Conservation (phyloP, 495 filamentous ascomycete genomes). For the Neurospora sp. region DNA sequence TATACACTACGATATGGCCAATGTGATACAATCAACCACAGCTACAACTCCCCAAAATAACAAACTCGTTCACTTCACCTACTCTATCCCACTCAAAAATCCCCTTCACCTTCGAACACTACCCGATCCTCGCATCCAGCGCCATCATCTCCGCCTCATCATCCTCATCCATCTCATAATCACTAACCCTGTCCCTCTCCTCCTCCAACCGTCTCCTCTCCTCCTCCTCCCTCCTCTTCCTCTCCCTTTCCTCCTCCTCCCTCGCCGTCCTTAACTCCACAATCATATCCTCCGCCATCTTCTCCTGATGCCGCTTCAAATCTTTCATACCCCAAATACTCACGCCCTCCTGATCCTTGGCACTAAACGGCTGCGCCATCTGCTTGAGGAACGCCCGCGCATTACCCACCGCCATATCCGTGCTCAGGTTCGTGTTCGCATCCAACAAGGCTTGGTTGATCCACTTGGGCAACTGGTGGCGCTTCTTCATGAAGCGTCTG, state of each 20-base stretch:
- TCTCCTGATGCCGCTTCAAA: slow-evolving; percentile 66
- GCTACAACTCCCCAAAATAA: neutral
- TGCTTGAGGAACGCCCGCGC: slow-evolving; percentile 81
- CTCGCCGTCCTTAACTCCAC: slow-evolving; percentile 25
- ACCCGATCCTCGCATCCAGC: slow-evolving; percentile 25
- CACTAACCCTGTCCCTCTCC: slow-evolving; percentile 26
- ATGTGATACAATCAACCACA: neutral
- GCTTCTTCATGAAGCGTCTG: slow-evolving; percentile 80
- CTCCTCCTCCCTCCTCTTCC: slow-evolving; percentile 19
- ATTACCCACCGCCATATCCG: slow-evolving; percentile 84
- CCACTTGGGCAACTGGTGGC: slow-evolving; percentile 89
- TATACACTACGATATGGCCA: neutral
- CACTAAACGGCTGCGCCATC: slow-evolving; percentile 84
- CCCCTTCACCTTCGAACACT: neutral
- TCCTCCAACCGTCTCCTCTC: slow-evolving; percentile 4
- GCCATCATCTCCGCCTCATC: slow-evolving; percentile 58
- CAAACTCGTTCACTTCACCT: neutral
- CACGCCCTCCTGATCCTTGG: slow-evolving; percentile 78
- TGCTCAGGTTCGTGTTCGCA: slow-evolving; percentile 76
- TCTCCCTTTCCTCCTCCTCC: slow-evolving; percentile 17
- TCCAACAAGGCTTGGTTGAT: slow-evolving; percentile 83
- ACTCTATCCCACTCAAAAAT: neutral
- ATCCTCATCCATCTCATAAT: slow-evolving; percentile 50
- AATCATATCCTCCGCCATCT: slow-evolving; percentile 53
- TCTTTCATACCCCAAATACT: slow-evolving; percentile 82